Evolutionary conservation across 2,329 filamentous ascomycete species (phyloP).

Genomic region (Penicillium concentricum): DNA sequence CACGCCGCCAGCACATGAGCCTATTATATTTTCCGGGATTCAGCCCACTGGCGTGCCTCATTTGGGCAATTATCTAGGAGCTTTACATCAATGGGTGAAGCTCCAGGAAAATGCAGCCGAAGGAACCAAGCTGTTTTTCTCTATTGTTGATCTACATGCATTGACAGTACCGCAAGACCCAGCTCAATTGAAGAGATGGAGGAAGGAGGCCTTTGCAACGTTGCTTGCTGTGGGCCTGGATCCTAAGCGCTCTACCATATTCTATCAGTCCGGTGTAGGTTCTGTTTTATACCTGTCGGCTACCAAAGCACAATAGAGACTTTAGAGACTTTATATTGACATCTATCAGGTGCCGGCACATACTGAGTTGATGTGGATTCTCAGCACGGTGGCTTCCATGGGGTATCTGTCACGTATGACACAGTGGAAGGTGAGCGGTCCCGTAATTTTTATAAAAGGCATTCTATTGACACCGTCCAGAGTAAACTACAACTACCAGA

Average conservation of each 20-base stretch:
- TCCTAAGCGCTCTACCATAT: conserved; percentile 73
- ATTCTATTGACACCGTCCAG: conserved; percentile 42
- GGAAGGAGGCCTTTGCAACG: conserved; percentile 73
- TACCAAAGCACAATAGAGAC: neutral
- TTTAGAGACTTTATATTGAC: neutral
- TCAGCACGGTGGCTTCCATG: conserved; percentile 86
- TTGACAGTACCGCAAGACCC: conserved; percentile 75
- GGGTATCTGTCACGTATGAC: conserved; percentile 98
- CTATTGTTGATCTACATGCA: conserved; percentile 89
- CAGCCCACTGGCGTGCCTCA: conserved; percentile 94
- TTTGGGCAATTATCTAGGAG: conserved; percentile 91
- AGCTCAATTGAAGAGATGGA: conserved; percentile 60
- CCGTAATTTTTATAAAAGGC: neutral
- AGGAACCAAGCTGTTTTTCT: conserved; percentile 70
- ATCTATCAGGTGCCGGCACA: conserved; percentile 66
- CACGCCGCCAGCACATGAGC: conserved; percentile 12
- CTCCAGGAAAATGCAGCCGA: conserved; percentile 66
- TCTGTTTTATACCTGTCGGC: neutral
- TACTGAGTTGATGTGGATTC: conserved; percentile 92
- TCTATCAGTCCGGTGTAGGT: conserved; percentile 74
- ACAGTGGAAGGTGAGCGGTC: conserved; percentile 79
- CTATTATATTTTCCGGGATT: conserved; percentile 88
- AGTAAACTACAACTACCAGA: conserved; percentile 69
- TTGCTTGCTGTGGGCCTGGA: conserved; percentile 82
- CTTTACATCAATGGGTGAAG: conserved; percentile 79